Base-by-base conservation (phyloP, 1,284 basidiomycete species). In the Trametes sp. region DNA sequence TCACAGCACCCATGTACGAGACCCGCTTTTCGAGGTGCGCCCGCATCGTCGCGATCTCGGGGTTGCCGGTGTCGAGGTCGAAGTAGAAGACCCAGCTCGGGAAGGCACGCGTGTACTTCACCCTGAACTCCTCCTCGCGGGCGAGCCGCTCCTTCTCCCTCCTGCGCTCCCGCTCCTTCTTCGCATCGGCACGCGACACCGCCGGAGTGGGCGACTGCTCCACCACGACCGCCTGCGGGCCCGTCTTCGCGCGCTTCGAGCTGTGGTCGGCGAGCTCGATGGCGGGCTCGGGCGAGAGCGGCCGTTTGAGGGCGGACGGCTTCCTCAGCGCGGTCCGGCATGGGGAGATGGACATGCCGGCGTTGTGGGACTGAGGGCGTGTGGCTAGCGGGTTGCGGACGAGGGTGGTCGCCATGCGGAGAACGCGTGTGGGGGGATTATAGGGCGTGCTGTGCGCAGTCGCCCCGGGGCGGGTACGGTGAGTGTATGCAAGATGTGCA, bases 11-110 rank as follows among this genome's bases (percentile, higher is more conserved):
- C 68, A 97, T 84, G 44, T 85, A 82, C 38, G 77, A 70, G 35
- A 96, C 86, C 64, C 85, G 82, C 28, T 78, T 72, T 59, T 81
- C 83, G 49, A 94, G 76, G 4, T 76, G 76, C 53, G 82, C 80
- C 62, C 79, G 77, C 49, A 82, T 77, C 23, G 80, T 73, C 23
- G 78, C 80, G 38, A 78, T 74, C 21, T 85, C 82, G 24, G 81
- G 75, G 51, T 83, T 84, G 57, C 84, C 78, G 68, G 85, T 84
- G 65, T 92, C 84, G 41, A 83, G 76, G 72, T 96, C 94, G 74
- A 98, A 92, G 76, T 96, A 92, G 78, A 98, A 97, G 21, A 83
- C 86, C 80, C 91, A 95, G 28, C 77, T 81, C 1, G 94, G 94
- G 77, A 98, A 97, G 19, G 90, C 92, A 61, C 87, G 86, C 58